Conservation (phyloP, 2,329 filamentous ascomycete genomes). For the Drechslera avenae region DNA sequence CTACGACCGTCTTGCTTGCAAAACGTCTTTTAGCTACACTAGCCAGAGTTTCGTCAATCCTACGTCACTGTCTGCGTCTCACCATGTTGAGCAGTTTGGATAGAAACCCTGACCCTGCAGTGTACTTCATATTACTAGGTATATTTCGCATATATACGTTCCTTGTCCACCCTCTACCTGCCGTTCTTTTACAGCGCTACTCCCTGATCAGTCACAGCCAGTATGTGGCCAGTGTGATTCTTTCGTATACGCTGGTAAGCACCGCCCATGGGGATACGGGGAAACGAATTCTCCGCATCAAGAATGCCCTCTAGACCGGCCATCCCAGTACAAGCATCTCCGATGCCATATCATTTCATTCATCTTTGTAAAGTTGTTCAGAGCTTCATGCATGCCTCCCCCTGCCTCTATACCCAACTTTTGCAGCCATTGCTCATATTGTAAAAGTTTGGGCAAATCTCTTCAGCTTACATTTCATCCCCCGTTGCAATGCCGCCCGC, state of each 20-base stretch:
- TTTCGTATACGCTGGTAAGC: not conserved
- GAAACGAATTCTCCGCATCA: conserved; percentile 3
- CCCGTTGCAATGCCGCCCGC: conserved; percentile 25
- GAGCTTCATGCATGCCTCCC: not conserved
- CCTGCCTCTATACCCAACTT: not conserved
- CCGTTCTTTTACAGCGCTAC: not conserved
- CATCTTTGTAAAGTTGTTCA: not conserved
- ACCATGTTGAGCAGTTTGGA: no score
- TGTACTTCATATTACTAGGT: not conserved
- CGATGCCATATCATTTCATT: not conserved
- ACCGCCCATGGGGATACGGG: not conserved
- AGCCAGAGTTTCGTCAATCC: no score
- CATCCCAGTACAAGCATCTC: not conserved
- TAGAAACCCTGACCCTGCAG: no score
- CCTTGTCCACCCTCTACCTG: not conserved
- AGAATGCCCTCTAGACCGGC: not conserved
- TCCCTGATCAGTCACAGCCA: not conserved
- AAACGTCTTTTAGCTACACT: not conserved
- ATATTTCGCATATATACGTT: not conserved
- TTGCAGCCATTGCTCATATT: conserved; percentile 12
- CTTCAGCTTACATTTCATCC: conserved; percentile 37
- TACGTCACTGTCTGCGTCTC: not conserved
- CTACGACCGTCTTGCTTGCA: not conserved
- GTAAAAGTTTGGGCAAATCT: conserved; percentile 31
- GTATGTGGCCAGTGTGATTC: not conserved